Evolutionary conservation across 768 basidiomycete species (phyloP), one percentile per base, ranked within the genome.

Genomic region (Russula emetica): DNA sequence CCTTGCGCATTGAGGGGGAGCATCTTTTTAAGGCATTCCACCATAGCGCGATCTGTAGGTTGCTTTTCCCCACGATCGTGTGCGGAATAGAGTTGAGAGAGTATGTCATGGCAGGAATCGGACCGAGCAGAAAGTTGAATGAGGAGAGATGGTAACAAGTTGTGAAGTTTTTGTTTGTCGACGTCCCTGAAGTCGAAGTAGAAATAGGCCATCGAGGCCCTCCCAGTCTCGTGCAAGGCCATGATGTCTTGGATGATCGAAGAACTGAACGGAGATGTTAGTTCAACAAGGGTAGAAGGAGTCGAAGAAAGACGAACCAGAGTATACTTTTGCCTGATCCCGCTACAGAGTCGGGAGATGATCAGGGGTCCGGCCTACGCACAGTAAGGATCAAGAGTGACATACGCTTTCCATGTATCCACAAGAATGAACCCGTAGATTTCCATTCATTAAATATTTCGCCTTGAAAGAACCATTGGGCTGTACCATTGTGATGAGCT

Each of bases 181-280:
- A 34, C 3, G 2, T 62, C 61, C 13, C 44, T 55, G 24, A 55
- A 62, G 34, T 56, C 55, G 8, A 62, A 62, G 22, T 62, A 62
- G n/a, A 62, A 62, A 8, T 34, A 62, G 1, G 45, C 54, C 24
- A 62, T 34, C 6, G 53, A 55, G 26, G 61, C 61, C 5, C 1
- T 22, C 24, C 54, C 54, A 6, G 42, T 24, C 3, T 36, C n/a
- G 30, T 26, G 22, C 45, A 62, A 26, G 13, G 34, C 24, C 16
- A 32, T 38, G 45, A 47, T 47, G 11, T 47, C 22, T 22, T 22
- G 45, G 13, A 47, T 22, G 45, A 47, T 47, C 9, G 45, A 47
- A 11, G n/a, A 47, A 47, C 45, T 47, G 3, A 47, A 47, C 11
- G 45, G 4, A 10, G 45, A 47, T 22, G 4, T 47, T n/a, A 47